Percentiles rank a stretch among this genome's conserved stretches.
phyloP scores from a whole-genome alignment of 805 yeast species.

The Metschnikowia koreensis region DNA sequence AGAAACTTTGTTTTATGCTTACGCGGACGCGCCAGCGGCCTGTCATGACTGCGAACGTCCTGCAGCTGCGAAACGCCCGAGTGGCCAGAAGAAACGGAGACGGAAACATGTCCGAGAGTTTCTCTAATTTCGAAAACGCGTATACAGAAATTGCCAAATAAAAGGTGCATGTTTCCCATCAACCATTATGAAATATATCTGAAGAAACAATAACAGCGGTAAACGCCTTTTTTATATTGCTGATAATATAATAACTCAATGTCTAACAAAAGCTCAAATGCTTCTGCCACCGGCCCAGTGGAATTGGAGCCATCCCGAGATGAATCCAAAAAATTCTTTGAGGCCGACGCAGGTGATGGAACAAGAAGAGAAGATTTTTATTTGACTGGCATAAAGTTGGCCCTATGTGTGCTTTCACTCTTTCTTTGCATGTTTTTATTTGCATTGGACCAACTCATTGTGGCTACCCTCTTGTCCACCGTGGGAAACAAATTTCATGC shows the following conservation, averaged over 20 bases:
- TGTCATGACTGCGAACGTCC: too few species aligned
- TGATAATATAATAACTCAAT: not conserved
- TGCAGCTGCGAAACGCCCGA: too few species aligned
- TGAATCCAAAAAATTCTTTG: constrained; percentile 22
- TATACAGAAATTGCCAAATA: too few species aligned
- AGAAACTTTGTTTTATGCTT: too few species aligned
- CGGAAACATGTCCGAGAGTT: too few species aligned
- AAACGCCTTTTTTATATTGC: not conserved
- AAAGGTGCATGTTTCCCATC: too few species aligned
- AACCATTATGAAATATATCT: too few species aligned
- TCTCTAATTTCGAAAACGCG: too few species aligned
- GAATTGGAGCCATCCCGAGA: constrained; percentile 5
- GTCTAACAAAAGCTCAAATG: not conserved
- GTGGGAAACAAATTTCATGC: constrained; percentile 38
- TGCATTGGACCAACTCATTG: constrained; percentile 42
- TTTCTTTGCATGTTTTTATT: constrained; percentile 32
- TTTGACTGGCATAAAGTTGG: constrained; percentile 28
- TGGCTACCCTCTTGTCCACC: constrained; percentile 32
- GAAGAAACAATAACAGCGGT: too few species aligned
- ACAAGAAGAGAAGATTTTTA: constrained; percentile 39
- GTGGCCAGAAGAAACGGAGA: too few species aligned
- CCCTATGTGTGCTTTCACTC: constrained; percentile 25
- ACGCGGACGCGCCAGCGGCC: too few species aligned
- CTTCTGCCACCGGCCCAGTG: not conserved
- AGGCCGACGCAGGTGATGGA: constrained; percentile 45